phyloP scores from a whole-genome alignment of 108 stramenopile genomes.

The Parmales sp. region DNA sequence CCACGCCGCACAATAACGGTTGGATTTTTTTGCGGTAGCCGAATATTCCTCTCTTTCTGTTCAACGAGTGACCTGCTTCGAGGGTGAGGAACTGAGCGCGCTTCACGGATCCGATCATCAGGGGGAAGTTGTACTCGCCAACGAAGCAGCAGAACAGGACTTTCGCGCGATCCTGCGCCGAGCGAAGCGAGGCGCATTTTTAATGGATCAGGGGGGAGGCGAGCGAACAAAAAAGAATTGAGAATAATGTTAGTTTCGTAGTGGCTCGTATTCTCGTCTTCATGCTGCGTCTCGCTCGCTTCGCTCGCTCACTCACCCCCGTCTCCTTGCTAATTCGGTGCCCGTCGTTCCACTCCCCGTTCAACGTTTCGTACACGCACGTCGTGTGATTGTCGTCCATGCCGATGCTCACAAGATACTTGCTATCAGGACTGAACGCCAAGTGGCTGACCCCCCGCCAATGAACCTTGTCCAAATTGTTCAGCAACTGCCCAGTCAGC shows the following conservation, averaged over 20 bases:
- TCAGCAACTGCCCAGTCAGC: neutral
- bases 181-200: too few species aligned
- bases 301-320: too few species aligned
- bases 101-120: conserved; percentile 6
- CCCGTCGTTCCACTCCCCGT: conserved; percentile 7
- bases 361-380: neutral
- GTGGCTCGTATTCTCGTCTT: too few species aligned
- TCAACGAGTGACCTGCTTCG: neutral
- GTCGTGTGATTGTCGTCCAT: neutral
- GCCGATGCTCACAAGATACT: neutral
- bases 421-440: neutral
- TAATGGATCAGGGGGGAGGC: too few species aligned
- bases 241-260: too few species aligned
- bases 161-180: conserved; percentile 5
- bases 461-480: neutral
- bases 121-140: conserved; percentile 9
- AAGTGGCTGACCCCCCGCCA: neutral
- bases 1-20: neutral
- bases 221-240: too few species aligned
- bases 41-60: neutral
- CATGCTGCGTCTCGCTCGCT: too few species aligned
- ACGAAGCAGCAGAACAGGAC: neutral
- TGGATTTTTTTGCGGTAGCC: conserved; percentile 7
- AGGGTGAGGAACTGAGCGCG: conserved; percentile 3
- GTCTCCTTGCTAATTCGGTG: neutral